Percentiles rank a stretch among this genome's conserved stretches.
These are phyloP conservation scores for Capsella bursapastoris DNA, from an alignment of 345 rosid genomes.

Conservation along the genomic window DNA sequence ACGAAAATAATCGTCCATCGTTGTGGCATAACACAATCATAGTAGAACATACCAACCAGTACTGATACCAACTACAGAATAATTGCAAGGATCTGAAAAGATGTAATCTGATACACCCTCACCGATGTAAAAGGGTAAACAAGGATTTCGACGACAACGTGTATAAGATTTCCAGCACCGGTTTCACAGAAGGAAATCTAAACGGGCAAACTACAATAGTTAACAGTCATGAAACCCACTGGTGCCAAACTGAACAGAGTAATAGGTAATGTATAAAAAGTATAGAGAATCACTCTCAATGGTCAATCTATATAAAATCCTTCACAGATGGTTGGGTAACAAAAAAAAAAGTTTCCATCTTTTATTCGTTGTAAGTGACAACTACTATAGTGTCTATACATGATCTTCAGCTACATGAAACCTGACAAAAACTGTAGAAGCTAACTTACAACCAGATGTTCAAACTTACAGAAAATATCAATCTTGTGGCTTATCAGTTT, in stretches of 20 bases:
- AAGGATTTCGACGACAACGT: background rate
- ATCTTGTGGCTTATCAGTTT: conserved; percentile 40
- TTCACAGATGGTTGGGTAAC: background rate
- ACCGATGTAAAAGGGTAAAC: background rate
- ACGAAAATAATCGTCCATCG: background rate
- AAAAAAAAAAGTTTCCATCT: conserved; percentile 23
- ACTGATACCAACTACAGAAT: background rate
- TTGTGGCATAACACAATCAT: conserved; percentile 18
- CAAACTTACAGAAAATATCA: conserved; percentile 9
- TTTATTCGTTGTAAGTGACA: conserved; percentile 35
- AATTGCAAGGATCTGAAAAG: background rate
- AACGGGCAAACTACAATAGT: no score
- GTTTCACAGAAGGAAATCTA: background rate
- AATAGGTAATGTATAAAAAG: no score
- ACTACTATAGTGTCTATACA: conserved; percentile 41
- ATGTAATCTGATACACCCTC: background rate
- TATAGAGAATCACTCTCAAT: background rate
- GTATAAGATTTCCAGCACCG: background rate
- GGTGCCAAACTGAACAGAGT: no score
- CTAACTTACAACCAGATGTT: conserved; percentile 29
- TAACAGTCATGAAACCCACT: no score
- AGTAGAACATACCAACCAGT: background rate
- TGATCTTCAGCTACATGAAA: conserved; percentile 22
- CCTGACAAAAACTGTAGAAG: conserved; percentile 36
- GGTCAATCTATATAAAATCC: background rate